phyloP scores from a whole-genome alignment of 805 yeast genomes.

The Lipomyces lipofer region DNA sequence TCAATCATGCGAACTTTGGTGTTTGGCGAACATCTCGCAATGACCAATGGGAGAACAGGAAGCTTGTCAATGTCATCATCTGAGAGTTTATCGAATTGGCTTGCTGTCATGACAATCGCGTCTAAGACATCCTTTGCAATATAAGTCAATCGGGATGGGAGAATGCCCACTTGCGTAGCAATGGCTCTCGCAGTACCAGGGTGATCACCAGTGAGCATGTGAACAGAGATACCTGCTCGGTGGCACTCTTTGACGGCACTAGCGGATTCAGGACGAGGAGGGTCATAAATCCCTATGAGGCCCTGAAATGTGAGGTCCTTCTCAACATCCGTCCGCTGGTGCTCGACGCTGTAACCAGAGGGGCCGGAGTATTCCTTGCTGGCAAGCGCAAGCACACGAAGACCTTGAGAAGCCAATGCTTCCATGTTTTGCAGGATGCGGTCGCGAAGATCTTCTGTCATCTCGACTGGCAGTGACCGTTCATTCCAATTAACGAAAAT shows the following conservation, averaged over 20 bases:
- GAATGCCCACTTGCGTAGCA: constrained; percentile 88
- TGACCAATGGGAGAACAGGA: constrained; percentile 67
- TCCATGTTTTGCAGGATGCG: constrained; percentile 58
- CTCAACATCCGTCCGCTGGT: constrained; percentile 33
- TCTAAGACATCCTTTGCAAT: constrained; percentile 33
- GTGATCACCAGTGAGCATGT: constrained; percentile 95
- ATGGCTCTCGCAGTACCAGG: constrained; percentile 85
- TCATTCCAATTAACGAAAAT: constrained; percentile 45
- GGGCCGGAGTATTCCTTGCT: constrained; percentile 40
- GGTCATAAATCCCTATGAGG: constrained; percentile 91
- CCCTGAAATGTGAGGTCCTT: constrained; percentile 68
- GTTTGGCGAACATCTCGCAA: constrained; percentile 94
- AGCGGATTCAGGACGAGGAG: constrained; percentile 86
- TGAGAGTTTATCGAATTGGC: constrained; percentile 67
- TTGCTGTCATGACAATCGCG: constrained; percentile 78
- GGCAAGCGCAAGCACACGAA: constrained; percentile 69
- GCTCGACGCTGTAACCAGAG: constrained; percentile 39
- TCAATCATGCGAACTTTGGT: constrained; percentile 86
- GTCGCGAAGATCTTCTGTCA: constrained; percentile 46
- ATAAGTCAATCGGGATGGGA: constrained; percentile 48
- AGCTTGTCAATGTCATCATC: constrained; percentile 72
- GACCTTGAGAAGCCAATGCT: constrained; percentile 59
- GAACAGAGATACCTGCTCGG: constrained; percentile 91
- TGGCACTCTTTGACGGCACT: constrained; percentile 69
- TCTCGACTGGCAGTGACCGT: constrained; percentile 74